Base-by-base conservation (phyloP, 2,329 filamentous ascomycete species). In the Chaetomiaceae sp. region DNA sequence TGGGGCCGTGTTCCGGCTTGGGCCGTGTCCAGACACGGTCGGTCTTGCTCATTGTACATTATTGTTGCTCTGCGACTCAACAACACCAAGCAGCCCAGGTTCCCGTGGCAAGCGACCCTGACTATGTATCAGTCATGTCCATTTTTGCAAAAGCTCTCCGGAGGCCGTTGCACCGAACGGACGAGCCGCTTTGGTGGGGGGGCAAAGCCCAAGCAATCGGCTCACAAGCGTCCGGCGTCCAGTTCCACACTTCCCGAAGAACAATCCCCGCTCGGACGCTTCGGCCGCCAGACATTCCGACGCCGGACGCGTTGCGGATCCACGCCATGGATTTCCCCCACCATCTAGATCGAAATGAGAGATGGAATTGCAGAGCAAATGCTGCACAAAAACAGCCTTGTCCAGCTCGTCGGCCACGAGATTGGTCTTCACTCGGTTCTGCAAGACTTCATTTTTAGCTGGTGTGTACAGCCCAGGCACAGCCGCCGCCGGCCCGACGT, bases 221-320 rank as follows among this genome's bases (percentile, higher is more conserved):
- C 48, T 39, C 34, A 17, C 25, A 30, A 40, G 40, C 31, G 34
- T 44, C 47, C 44, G 44, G 39, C 30, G 27, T 37, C 21, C 5
- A 50, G 55, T 51, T 51, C 54, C 55, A 58, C 55, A 58, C 38
- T 49, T 57, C 35, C 54, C 55, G 55, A 55, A 38, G 23, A 46
- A 39, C 48, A 27, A 44, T 33, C 47, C 39, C 38, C 41, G 40
- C 38, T 53, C 42, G 43, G 53, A 39, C 46, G n/a, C 39, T 49
- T 50, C 50, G 48, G 50, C 50, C 17, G 50, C 44, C 47, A 48
- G 19, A 2, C 40, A 16, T 42, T 51, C 48, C 50, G 44, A 50
- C 50, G 40, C 50, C 50, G 47, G 53, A 44, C 19, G 33, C 5
- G 25, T 12, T 30, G 40, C 33, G 33, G 40, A 25, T 50, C 34